A percentile compares a stretch with the other conserved stretches of the same genome.
phyloP scores from a whole-genome alignment of 2,329 filamentous ascomycete genomes.

The Exophiala calicioides region DNA sequence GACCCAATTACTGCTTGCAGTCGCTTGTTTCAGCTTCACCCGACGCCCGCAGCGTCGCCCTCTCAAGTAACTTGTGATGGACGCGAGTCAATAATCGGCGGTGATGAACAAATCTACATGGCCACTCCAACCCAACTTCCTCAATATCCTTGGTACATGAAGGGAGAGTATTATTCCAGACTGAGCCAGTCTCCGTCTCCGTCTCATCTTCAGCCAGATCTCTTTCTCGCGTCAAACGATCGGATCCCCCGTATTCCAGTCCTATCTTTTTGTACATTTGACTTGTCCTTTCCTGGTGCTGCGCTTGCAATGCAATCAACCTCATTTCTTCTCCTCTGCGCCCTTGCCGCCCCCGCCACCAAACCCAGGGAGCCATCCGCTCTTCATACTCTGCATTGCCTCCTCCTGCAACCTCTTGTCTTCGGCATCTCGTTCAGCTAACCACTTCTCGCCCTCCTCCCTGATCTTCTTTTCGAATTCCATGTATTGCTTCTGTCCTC shows the following conservation, averaged over 20 bases:
- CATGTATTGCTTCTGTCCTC: slow-evolving; percentile 88
- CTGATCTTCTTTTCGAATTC: slow-evolving; percentile 85
- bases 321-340: slow-evolving; percentile 29
- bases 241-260: too few species aligned
- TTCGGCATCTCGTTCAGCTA: slow-evolving; percentile 86
- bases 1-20: too few species aligned
- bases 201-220: too few species aligned
- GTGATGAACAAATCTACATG: too few species aligned
- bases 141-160: slow-evolving; percentile 3
- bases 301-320: not conserved
- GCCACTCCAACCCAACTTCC: not conserved
- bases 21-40: too few species aligned
- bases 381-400: slow-evolving; percentile 90
- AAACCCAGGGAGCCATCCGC: slow-evolving; percentile 59
- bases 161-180: slow-evolving; percentile 1
- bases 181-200: too few species aligned
- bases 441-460: slow-evolving; percentile 91
- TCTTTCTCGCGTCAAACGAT: too few species aligned
- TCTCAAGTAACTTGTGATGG: too few species aligned
- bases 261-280: too few species aligned
- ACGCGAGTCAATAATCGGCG: too few species aligned
- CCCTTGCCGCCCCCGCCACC: slow-evolving; percentile 40
- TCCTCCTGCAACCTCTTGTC: slow-evolving; percentile 89
- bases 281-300: too few species aligned
- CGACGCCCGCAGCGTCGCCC: too few species aligned